Conservation (phyloP, 345 rosid genomes). For the Erucastrum elatum region DNA sequence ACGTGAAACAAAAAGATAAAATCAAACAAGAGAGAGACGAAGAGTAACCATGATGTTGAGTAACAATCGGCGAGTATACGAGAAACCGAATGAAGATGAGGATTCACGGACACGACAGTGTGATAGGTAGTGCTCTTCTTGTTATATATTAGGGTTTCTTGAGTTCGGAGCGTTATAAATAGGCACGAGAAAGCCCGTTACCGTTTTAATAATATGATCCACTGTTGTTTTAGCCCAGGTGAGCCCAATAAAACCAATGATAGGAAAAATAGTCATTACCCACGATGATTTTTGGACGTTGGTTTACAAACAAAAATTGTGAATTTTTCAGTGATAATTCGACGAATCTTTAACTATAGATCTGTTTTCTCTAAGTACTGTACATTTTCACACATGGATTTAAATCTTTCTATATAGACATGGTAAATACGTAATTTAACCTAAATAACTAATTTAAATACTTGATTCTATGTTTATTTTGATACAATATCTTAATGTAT, state of each 20-base stretch:
- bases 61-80: neutral
- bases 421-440: neutral
- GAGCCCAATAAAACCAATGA: neutral
- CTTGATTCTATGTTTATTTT: neutral
- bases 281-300: neutral
- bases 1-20: neutral
- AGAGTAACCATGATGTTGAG: slow-evolving; percentile 27
- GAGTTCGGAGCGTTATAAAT: slow-evolving; percentile 6
- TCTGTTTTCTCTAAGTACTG: neutral
- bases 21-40: neutral
- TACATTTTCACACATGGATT: neutral
- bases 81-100: neutral
- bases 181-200: slow-evolving; percentile 20
- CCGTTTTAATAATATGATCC: neutral
- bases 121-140: neutral
- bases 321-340: neutral
- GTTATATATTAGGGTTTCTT: slow-evolving; percentile 34
- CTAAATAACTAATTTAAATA: neutral
- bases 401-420: neutral
- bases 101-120: slow-evolving; percentile 7
- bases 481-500: no score
- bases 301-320: neutral
- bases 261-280: neutral
- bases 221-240: neutral
- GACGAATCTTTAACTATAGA: neutral